Evolutionary conservation across 139 green algal species (phyloP).

Genomic region (Haematococcus lacustris): DNA sequence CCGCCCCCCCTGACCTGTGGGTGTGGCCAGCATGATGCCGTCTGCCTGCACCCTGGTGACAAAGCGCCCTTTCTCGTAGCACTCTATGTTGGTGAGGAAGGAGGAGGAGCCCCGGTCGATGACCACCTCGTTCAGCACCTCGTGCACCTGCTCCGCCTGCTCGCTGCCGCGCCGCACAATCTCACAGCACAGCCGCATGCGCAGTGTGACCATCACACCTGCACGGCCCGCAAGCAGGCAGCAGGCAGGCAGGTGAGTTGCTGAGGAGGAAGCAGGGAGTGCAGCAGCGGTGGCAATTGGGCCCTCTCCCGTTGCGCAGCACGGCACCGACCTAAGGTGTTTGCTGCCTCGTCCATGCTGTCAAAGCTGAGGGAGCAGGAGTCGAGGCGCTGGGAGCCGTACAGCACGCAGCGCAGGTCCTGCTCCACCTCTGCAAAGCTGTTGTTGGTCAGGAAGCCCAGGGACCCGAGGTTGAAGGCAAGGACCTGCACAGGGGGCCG

Average conservation of each 20-base stretch:
- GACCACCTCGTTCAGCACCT: constrained; percentile 96
- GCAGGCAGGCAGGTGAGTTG: neutral
- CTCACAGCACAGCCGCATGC: constrained; percentile 89
- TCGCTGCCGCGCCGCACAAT: constrained; percentile 45
- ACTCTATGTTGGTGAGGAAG: constrained; percentile 93
- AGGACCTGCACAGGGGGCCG: constrained; percentile 83
- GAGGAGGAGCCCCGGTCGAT: constrained; percentile 79
- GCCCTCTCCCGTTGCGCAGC: neutral
- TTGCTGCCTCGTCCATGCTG: constrained; percentile 25
- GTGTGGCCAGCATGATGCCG: constrained; percentile 90
- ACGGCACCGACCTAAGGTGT: neutral
- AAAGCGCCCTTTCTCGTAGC: constrained; percentile 69
- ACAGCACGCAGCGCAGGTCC: constrained; percentile 75
- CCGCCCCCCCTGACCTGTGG: too few species aligned
- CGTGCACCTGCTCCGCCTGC: constrained; percentile 14
- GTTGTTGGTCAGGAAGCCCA: constrained; percentile 96
- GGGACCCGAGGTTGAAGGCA: constrained; percentile 92
- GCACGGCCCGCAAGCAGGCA: constrained; percentile 3
- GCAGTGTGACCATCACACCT: constrained; percentile 92
- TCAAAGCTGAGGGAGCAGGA: constrained; percentile 33
- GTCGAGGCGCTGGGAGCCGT: constrained; percentile 57
- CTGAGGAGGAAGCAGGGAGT: too few species aligned
- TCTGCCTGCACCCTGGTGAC: constrained; percentile 87
- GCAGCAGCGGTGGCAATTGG: too few species aligned
- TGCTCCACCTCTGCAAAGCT: constrained; percentile 52